A percentile compares a stretch with the other conserved stretches of the same genome.
Evolutionary conservation across 139 green algal genomes (phyloP).

Genomic region (Ettlia oleoabundans): DNA sequence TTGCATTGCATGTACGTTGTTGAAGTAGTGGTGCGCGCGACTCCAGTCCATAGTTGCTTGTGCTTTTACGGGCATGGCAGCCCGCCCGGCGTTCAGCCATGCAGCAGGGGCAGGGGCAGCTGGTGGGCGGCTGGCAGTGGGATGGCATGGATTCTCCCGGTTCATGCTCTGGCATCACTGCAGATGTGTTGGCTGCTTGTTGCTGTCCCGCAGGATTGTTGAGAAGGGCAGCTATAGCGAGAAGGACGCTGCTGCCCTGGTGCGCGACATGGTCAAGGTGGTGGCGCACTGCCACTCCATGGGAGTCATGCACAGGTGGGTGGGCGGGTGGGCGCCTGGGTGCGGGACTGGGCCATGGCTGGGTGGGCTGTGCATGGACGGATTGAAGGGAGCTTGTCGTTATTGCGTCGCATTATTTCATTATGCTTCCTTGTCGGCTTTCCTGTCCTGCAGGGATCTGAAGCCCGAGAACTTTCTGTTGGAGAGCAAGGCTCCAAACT

Average conservation of each 20-base stretch:
- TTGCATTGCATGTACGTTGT: background rate
- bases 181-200: background rate
- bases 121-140: background rate
- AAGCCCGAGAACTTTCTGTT: constrained; percentile 99
- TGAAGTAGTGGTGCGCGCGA: too few relatives aligned
- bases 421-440: background rate
- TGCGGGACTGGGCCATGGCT: background rate
- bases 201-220: constrained; percentile 8
- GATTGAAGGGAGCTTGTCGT: background rate
- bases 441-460: constrained; percentile 65
- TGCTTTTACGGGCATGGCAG: too few relatives aligned
- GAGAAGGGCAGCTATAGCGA: constrained; percentile 66
- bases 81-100: too few relatives aligned
- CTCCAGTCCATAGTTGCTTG: too few relatives aligned
- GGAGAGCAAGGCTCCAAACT: constrained; percentile 60
- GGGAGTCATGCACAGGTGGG: constrained; percentile 90
- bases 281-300: constrained; percentile 95
- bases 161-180: background rate
- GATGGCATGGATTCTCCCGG: background rate
- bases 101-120: background rate
- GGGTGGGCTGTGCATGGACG: too few relatives aligned
- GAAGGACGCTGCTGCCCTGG: constrained; percentile 80
- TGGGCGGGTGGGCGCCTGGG: background rate
- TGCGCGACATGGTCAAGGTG: constrained; percentile 90
- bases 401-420: background rate